Conservation (phyloP, 2,329 filamentous ascomycete species). For the Aspergillus thermomutatus region DNA sequence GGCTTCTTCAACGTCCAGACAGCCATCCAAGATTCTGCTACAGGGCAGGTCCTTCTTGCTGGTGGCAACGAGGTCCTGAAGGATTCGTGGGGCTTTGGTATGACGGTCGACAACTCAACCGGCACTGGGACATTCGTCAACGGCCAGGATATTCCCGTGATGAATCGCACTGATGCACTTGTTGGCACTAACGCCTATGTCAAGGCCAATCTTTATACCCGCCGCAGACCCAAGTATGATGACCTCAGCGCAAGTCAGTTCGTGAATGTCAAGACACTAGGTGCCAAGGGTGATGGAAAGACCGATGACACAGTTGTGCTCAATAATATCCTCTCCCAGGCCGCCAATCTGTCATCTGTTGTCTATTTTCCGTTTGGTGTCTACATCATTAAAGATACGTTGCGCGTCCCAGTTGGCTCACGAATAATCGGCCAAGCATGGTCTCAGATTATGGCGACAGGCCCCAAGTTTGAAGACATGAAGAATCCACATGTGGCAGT, state of each 20-base stretch:
- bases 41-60: slow-evolving; percentile 5
- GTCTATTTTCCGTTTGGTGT: slow-evolving; percentile 55
- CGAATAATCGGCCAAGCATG: slow-evolving; percentile 54
- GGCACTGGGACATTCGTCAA: slow-evolving; percentile 7
- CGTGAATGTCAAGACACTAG: neutral
- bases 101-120: slow-evolving; percentile 3
- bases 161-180: slow-evolving; percentile 4
- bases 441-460: slow-evolving; percentile 45
- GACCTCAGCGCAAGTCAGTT: neutral
- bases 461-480: slow-evolving; percentile 43
- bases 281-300: neutral
- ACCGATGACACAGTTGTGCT: neutral
- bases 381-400: slow-evolving; percentile 46
- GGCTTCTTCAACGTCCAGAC: too few relatives aligned
- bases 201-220: slow-evolving; percentile 12
- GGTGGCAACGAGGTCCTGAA: slow-evolving; percentile 14
- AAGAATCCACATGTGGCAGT: slow-evolving; percentile 47
- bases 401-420: slow-evolving; percentile 45
- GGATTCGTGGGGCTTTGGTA: slow-evolving; percentile 23
- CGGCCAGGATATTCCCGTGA: slow-evolving; percentile 5
- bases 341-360: slow-evolving; percentile 34
- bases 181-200: slow-evolving; percentile 2
- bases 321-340: slow-evolving; percentile 15
- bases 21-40: slow-evolving; percentile 8
- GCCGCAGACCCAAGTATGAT: slow-evolving; percentile 4